Conservation (phyloP, 1,139 yeast species). For the Suhomyces guaymorum region DNA sequence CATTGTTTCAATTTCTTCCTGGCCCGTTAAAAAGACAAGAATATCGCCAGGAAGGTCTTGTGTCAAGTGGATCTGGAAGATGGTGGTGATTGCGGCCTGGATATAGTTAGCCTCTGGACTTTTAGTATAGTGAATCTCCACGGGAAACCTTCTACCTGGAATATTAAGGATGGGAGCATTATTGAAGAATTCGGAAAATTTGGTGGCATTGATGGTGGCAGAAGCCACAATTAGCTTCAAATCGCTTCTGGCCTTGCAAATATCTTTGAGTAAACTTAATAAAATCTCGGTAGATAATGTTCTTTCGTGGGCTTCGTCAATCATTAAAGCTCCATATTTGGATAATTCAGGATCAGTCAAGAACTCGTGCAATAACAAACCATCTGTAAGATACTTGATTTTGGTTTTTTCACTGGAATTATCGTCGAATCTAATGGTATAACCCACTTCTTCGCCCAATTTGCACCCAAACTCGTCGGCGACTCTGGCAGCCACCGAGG, state of each 20-base stretch:
- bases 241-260: conserved; percentile 62
- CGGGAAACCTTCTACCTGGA: conserved; percentile 91
- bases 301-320: conserved; percentile 97
- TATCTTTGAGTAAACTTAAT: conserved; percentile 76
- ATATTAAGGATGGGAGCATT: conserved; percentile 83
- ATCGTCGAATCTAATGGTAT: conserved; percentile 85
- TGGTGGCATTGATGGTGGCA: conserved; percentile 89
- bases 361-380: conserved; percentile 87
- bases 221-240: conserved; percentile 80
- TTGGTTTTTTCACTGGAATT: conserved; percentile 60
- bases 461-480: conserved; percentile 78
- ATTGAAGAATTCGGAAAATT: conserved; percentile 76
- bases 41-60: conserved; percentile 72
- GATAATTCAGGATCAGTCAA: conserved; percentile 70
- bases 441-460: conserved; percentile 83
- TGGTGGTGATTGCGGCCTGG: conserved; percentile 83
- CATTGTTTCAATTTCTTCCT: conserved; percentile 87
- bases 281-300: conserved; percentile 91
- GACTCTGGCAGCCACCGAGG: conserved; percentile 88
- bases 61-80: conserved; percentile 77
- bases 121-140: conserved; percentile 79
- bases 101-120: conserved; percentile 89
- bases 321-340: conserved; percentile 78
- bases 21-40: conserved; percentile 83
- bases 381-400: conserved; percentile 90